Evolutionary conservation across 2,329 filamentous ascomycete genomes (phyloP).

Genomic region (Aphanoascus verrucosus): DNA sequence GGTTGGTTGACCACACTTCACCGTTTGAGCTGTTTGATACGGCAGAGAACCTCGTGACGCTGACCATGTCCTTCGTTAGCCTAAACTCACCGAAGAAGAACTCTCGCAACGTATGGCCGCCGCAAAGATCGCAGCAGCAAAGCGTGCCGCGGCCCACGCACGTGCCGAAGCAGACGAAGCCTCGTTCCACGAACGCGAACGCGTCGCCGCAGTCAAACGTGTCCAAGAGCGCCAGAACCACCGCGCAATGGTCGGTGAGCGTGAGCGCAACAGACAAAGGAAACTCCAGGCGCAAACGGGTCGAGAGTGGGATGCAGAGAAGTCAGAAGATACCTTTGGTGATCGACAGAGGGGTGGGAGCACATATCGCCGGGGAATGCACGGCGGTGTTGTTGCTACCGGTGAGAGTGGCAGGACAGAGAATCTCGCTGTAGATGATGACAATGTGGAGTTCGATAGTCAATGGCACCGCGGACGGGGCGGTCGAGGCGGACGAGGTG

Average conservation of each 20-base stretch:
- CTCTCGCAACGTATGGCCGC: conserved; percentile 50
- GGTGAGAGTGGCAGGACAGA: conserved; percentile 20
- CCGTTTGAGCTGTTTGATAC: not conserved
- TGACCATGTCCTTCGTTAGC: conserved; percentile 26
- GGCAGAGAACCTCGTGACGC: not conserved
- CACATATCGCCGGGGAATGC: conserved; percentile 41
- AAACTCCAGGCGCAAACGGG: conserved; percentile 50
- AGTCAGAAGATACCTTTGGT: conserved; percentile 45
- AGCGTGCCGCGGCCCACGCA: conserved; percentile 50
- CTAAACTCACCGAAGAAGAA: conserved; percentile 55
- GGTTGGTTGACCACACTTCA: conserved; percentile 20
- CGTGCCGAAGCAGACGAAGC: conserved; percentile 58
- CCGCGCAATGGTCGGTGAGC: conserved; percentile 51
- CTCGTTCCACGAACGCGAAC: conserved; percentile 53
- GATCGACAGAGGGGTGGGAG: conserved; percentile 30
- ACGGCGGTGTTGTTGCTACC: conserved; percentile 42
- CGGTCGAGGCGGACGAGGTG: conserved; percentile 19
- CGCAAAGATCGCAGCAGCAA: conserved; percentile 52
- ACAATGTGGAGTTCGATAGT: not conserved
- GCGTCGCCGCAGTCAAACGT: conserved; percentile 45
- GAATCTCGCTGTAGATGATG: not conserved
- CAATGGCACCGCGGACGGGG: conserved; percentile 11
- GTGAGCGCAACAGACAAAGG: conserved; percentile 49
- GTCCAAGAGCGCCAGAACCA: conserved; percentile 43
- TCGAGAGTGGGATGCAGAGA: conserved; percentile 53